These are phyloP conservation scores for Dothiorella sarmentorum DNA, from an alignment of 2,329 filamentous ascomycete species.

Conservation along the genomic window DNA sequence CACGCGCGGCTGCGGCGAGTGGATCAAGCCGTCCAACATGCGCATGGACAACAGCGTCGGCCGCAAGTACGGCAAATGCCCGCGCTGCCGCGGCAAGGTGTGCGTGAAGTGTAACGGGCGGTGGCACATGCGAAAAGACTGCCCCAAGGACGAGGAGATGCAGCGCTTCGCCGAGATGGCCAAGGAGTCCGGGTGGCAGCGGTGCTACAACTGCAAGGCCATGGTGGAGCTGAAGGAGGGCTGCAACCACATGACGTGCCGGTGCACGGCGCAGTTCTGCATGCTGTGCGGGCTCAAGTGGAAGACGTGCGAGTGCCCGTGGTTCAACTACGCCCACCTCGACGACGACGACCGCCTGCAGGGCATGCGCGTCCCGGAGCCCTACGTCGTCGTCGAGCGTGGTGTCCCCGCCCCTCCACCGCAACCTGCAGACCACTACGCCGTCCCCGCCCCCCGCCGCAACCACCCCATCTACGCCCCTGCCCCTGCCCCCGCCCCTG, in stretches of 20 bases:
- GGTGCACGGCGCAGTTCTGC: conserved; percentile 80
- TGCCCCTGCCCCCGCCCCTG: conserved; percentile 21
- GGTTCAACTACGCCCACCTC: conserved; percentile 62
- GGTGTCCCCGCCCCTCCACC: conserved; percentile 34
- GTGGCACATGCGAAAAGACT: conserved; percentile 65
- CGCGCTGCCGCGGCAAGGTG: conserved; percentile 68
- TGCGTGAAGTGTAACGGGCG: conserved; percentile 71
- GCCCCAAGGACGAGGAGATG: conserved; percentile 68
- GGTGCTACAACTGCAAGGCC: conserved; percentile 69
- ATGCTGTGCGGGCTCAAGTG: conserved; percentile 79
- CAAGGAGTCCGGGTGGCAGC: conserved; percentile 67
- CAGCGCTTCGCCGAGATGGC: conserved; percentile 61
- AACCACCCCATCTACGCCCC: conserved; percentile 23
- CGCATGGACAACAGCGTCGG: conserved; percentile 45
- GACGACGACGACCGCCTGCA: conserved; percentile 50
- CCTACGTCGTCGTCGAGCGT: conserved; percentile 50
- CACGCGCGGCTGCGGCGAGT: conserved; percentile 66
- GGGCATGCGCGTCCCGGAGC: conserved; percentile 33
- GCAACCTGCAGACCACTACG: conserved; percentile 30
- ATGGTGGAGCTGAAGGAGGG: conserved; percentile 78
- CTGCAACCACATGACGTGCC: conserved; percentile 85
- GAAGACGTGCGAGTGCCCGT: conserved; percentile 79
- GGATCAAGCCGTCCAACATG: conserved; percentile 72
- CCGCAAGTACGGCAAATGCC: conserved; percentile 67
- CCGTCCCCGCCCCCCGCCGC: conserved; percentile 29